A percentile compares a stretch with the other conserved stretches of the same genome.
Conservation (phyloP, 179 eudicot genomes). For the Spergularia azorica region DNA sequence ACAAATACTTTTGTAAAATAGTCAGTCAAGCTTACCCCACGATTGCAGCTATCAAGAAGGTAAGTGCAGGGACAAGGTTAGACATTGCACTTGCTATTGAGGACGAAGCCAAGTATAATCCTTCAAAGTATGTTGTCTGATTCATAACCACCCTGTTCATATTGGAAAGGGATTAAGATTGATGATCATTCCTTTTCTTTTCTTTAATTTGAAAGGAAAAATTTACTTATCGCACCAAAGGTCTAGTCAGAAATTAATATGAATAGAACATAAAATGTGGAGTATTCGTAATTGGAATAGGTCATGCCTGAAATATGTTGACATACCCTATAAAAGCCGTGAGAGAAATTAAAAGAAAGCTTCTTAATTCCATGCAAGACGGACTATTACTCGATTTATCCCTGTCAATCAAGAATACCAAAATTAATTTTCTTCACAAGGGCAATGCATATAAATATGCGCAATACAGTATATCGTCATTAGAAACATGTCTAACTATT, state of each 20-base stretch:
- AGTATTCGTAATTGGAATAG: too few species aligned
- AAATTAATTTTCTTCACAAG: too few species aligned
- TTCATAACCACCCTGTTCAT: slow-evolving; percentile 50
- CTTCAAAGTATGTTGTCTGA: slow-evolving; percentile 57
- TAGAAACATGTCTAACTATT: background rate
- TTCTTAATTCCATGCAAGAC: slow-evolving; percentile 38
- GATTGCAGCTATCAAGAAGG: slow-evolving; percentile 52
- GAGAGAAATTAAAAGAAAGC: slow-evolving; percentile 57
- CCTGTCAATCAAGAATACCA: slow-evolving; percentile 24
- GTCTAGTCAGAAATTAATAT: too few species aligned
- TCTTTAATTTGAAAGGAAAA: too few species aligned
- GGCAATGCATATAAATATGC: too few species aligned
- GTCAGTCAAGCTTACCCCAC: slow-evolving; percentile 38
- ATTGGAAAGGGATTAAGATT: too few species aligned
- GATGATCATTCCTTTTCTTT: too few species aligned
- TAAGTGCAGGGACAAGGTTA: slow-evolving; percentile 66
- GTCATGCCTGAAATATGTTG: too few species aligned
- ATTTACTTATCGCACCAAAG: too few species aligned
- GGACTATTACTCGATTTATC: slow-evolving; percentile 23
- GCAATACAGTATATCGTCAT: too few species aligned
- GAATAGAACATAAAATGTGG: too few species aligned
- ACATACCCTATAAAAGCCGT: slow-evolving; percentile 63
- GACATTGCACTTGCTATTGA: slow-evolving; percentile 61
- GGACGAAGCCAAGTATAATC: slow-evolving; percentile 62
- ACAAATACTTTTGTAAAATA: too few species aligned